Conservation (phyloP, 169 alveolate species). For the Eimeria brunetti region DNA sequence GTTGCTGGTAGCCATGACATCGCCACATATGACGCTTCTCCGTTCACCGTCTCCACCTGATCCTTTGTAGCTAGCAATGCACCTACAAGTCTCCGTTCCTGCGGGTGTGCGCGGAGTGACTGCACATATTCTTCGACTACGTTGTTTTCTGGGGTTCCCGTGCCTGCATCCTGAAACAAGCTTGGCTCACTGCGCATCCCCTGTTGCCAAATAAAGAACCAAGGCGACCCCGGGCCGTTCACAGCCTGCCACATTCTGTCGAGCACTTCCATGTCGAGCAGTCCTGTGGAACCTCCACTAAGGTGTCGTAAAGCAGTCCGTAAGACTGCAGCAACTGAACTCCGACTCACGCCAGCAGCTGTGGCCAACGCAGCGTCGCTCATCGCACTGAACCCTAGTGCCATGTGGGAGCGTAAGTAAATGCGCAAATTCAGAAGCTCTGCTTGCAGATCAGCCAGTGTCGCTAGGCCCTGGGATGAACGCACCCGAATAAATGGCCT, state of each 20-base stretch:
- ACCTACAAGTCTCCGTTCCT: conserved; percentile 71
- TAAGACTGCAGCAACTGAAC: conserved; percentile 31
- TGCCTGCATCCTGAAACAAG: conserved; percentile 53
- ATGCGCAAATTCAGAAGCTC: conserved; percentile 57
- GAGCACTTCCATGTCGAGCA: conserved; percentile 48
- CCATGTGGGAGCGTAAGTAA: conserved; percentile 65
- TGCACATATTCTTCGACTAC: conserved; percentile 73
- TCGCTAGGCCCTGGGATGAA: conserved; percentile 42
- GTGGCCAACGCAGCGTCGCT: conserved; percentile 75
- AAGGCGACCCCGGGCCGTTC: conserved; percentile 27
- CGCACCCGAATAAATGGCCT: conserved; percentile 59
- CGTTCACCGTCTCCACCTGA: conserved; percentile 62
- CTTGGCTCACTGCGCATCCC: conserved; percentile 18
- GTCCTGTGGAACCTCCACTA: conserved; percentile 24
- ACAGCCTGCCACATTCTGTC: conserved; percentile 59
- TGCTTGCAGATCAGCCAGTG: conserved; percentile 39
- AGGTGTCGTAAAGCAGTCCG: conserved; percentile 66
- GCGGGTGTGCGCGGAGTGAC: conserved; percentile 80
- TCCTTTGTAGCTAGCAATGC: conserved; percentile 65
- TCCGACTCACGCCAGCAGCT: conserved; percentile 69
- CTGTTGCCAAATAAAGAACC: conserved; percentile 17
- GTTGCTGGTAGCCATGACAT: conserved; percentile 68
- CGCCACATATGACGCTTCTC: conserved; percentile 61
- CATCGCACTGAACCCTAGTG: conserved; percentile 62
- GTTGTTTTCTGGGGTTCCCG: conserved; percentile 35